Percentiles rank a stretch among this genome's conserved stretches.
These are phyloP conservation scores for Acanthamoeba triangularis DNA, from an alignment of 208 protist species.

Conservation along the genomic window DNA sequence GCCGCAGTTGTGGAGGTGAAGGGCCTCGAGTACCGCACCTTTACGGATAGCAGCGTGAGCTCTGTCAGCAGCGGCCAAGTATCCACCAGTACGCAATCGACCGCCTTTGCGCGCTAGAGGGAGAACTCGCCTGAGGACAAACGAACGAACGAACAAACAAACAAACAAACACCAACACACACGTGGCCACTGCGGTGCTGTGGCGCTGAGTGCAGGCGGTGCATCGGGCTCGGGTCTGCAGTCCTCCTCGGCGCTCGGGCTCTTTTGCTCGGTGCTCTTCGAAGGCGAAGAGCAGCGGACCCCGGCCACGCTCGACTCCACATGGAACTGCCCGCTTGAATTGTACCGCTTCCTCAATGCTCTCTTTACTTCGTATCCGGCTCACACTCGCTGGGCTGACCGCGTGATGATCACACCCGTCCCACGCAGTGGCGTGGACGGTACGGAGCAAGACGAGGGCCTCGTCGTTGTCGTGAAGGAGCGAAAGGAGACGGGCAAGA, in stretches of 20 bases:
- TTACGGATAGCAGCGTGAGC: neutral
- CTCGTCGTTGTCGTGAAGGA: slow-evolving; percentile 57
- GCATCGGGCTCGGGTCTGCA: neutral
- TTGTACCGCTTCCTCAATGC: neutral
- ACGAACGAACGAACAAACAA: no score
- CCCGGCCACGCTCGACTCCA: neutral
- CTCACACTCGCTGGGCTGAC: neutral
- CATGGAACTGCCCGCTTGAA: slow-evolving; percentile 49
- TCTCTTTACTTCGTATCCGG: neutral
- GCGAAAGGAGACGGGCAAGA: slow-evolving; percentile 39
- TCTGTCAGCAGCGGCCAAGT: neutral
- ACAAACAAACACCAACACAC: no score
- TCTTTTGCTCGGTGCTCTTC: slow-evolving; percentile 70
- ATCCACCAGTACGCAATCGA: neutral
- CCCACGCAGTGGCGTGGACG: neutral
- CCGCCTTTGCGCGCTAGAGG: neutral
- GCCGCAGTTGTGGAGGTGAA: slow-evolving; percentile 1
- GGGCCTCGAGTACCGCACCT: neutral
- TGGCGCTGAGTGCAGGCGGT: neutral
- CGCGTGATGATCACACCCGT: neutral
- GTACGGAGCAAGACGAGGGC: slow-evolving; percentile 68
- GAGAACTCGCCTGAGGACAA: neutral
- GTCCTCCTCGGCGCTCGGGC: neutral
- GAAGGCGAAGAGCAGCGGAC: slow-evolving; percentile 72
- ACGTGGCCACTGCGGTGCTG: neutral